phyloP scores from a whole-genome alignment of 169 alveolate genomes.

The Eimeria falciformis region DNA sequence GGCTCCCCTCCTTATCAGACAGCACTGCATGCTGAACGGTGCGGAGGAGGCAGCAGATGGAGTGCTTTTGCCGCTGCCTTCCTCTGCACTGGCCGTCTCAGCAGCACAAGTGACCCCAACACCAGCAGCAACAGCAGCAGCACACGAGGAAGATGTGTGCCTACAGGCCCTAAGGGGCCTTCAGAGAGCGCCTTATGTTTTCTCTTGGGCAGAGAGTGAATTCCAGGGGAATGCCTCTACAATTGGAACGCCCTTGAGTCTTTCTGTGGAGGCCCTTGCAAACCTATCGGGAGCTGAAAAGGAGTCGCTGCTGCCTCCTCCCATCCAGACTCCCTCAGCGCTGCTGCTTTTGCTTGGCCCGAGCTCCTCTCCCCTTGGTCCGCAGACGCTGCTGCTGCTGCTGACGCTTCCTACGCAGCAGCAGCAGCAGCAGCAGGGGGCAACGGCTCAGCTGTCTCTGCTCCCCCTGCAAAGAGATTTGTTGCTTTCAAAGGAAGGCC shows the following conservation, averaged over 20 bases:
- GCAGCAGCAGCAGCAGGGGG: slow-evolving; percentile 54
- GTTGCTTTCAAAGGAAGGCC: not conserved
- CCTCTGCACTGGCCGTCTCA: not conserved
- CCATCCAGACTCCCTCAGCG: not conserved
- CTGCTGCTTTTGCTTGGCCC: slow-evolving; percentile 46
- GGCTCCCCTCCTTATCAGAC: not conserved
- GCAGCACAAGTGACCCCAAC: not conserved
- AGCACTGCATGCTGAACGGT: slow-evolving; percentile 4
- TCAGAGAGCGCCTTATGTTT: slow-evolving; percentile 40
- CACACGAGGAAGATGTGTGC: not conserved
- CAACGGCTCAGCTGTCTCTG: slow-evolving; percentile 20
- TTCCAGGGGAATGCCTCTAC: not conserved
- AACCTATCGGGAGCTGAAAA: not conserved
- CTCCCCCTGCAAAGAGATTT: not conserved
- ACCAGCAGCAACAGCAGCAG: not conserved
- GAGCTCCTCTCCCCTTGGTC: slow-evolving; percentile 38
- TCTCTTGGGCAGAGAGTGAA: slow-evolving; percentile 28
- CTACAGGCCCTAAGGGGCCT: slow-evolving; percentile 9
- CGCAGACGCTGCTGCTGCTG: slow-evolving; percentile 55
- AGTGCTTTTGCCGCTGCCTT: not conserved
- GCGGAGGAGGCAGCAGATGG: not conserved
- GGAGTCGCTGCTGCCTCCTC: not conserved
- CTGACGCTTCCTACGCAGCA: slow-evolving; percentile 48
- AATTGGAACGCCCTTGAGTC: not conserved
- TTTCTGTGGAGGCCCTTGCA: not conserved